A percentile compares a stretch with the other conserved stretches of the same genome.
These are phyloP conservation scores for Syzygium syzygioides DNA, from an alignment of 441 rosid genomes.

Conservation along the genomic window DNA sequence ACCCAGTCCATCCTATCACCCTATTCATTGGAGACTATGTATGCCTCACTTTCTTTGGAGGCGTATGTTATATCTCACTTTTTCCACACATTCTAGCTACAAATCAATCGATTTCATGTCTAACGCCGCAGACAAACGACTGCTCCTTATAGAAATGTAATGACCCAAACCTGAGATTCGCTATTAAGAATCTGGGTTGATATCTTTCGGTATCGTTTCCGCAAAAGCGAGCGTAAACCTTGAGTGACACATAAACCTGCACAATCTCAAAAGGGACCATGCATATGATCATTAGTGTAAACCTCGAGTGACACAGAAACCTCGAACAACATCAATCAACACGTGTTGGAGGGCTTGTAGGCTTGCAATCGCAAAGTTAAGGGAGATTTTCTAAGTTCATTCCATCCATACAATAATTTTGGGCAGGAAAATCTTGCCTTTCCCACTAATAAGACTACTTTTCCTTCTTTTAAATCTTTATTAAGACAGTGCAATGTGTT, in stretches of 20 bases:
- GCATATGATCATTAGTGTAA: background rate
- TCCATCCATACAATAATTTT: background rate
- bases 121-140: background rate
- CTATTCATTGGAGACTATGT: background rate
- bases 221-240: fast-evolving
- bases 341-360: background rate
- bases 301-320: background rate
- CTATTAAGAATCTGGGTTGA: background rate
- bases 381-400: background rate
- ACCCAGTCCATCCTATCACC: background rate
- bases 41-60: background rate
- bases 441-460: background rate
- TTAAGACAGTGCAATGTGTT: background rate
- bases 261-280: background rate
- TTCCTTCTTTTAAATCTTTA: background rate
- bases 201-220: background rate
- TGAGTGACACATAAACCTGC: background rate
- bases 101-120: background rate
- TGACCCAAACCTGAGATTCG: background rate
- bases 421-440: background rate
- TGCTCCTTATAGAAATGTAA: background rate
- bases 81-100: background rate
- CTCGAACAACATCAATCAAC: background rate
- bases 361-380: background rate
- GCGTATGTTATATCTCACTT: background rate